Base-by-base conservation (phyloP, 768 basidiomycete species). In the Auriscalpium orientale region DNA sequence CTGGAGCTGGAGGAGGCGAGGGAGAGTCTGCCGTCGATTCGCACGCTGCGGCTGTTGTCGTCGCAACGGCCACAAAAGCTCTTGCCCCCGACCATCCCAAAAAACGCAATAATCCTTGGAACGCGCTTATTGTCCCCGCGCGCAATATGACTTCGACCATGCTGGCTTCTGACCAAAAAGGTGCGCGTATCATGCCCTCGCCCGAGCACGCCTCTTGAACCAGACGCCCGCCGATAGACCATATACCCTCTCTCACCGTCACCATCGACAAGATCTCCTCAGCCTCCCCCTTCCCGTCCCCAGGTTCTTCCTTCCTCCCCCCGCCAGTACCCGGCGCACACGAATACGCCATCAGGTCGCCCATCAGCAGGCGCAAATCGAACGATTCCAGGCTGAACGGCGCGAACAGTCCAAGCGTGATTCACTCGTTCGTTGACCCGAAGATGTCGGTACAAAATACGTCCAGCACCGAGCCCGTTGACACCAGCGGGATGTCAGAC, bases 321-420 rank as follows among this genome's bases (percentile, higher is more conserved):
- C 87, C 87, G 4, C 85, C 87, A 4, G 74, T 79, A 4, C 83
- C 82, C 1, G 79, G 79, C 3, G 74, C 79, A 34, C 85, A 87
- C 73, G 86, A 89, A 64, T 87, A 85, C 64, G 84, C 84, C 12
- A 63, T 79, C 40, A 76, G 75, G 57, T 74, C 75, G 0, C 69
- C 75, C 4, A 71, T 74, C 6, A 54, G 66, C 52, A 58, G 59
- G 50, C 57, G 54, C 10, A 58, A 35, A 38, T 58, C 56, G 16
- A 57, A 46, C 43, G 61, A 56, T 8, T 51, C 56, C 15, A 57
- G 53, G 56, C 47, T 33, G 33, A 35, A 51, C 18, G 50, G 50
- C 50, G n/a, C n/a, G 28, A 28, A 2, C 28, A 28, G 28, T 28
- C 28, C 28, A 28, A 28, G 28, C 28, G 28, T 28, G 28, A 28